Base-by-base conservation (phyloP, 2,329 filamentous ascomycete species). In the Cadophora sp. region DNA sequence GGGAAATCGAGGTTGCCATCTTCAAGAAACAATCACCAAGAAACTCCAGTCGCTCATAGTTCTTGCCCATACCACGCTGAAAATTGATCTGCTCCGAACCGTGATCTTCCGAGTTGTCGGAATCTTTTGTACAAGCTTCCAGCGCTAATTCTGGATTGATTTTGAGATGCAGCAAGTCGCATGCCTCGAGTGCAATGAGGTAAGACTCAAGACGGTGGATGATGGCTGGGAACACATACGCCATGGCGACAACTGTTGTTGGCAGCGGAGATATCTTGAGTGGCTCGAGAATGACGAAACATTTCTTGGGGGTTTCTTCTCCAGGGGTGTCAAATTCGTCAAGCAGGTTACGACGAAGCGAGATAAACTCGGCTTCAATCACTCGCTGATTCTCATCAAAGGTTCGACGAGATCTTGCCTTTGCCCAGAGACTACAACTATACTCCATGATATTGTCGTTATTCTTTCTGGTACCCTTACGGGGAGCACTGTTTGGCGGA, bases 21-120 rank as follows among this genome's bases (percentile, higher is more conserved):
- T 99, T 99, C 68, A 99, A 84, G 75, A 97, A 97, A 40, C 91
- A 92, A 78, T 99, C 96, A 0, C 96, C 96, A 1, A 98, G 84
- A 68, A 97, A 97, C 76, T 99, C 96, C 0, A 98, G 85, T 14
- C 96, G 88, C 79, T 99, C 96, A 75, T 99, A 99, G 74, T 98
- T 98, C 48, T 90, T 91, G 1, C 94, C 93, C 93, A 97, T 97
- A 2, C 94, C 94, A 59, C 86, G 83, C 73, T 94, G 92, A 58
- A 94, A 89, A 73, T 94, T 92, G 63, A 93, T 80, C 48, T 91
- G 87, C 66, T 91, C 85, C 40, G 86, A 82, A 0, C 83, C 84
- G 69, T 93, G 87, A 46, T 97, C 92, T 8, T 91, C 91, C 0
- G 89, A 90, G 71, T 94, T 94, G 73, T 97, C 92, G 0, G 91